Base-by-base conservation (phyloP, 768 basidiomycete species). In the Solioccasus polychromus region DNA sequence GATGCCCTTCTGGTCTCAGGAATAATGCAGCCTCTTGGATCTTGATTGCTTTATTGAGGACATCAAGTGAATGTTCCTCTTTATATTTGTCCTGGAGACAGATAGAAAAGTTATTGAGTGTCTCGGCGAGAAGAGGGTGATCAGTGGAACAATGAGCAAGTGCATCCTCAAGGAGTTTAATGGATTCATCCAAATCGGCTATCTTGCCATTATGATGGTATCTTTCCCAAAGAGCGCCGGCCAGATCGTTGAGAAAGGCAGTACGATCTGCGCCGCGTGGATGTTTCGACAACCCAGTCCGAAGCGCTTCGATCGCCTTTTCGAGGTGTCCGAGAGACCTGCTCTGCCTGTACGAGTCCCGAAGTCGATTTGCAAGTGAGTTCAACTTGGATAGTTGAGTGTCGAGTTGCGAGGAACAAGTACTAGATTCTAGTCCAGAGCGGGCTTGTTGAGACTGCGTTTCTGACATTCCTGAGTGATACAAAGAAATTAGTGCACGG, bases 51-150 rank as follows among this genome's bases (percentile, higher is more conserved):
- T 47, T 18, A 12, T 44, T 28, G 2, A 51, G 26, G 23, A 44
- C 52, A 15, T 4, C 23, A 18, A 36, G 19, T 5, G 38, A 24
- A 15, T 26, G 38, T 7, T 34, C n/a, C 30, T 51, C 41, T 15
- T 8, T 17, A 22, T 40, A 51, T 25, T 45, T 26, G 19, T 35
- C 18, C n/a, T 35, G 15, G 14, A 53, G 42, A 23, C 25, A 34
- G 15, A 30, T 50, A 22, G 42, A 37, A 8, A 54, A 51, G 24
- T 55, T 54, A 24, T 50, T 52, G 25, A 61, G 55, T 30, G 45
- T 40, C 26, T 30, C 35, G 15, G 39, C 22, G 9, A 32, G 45
- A 17, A 42, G 40, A 20, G 36, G 32, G 25, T 50, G 49, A 10
- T 25, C 39, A 11, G 18, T 19, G 2, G 45, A 29, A 38, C 37